Percentiles rank a stretch among this genome's conserved stretches.
These are phyloP conservation scores for Nidularia sp. DNA, from an alignment of 768 basidiomycete genomes.

Conservation along the genomic window DNA sequence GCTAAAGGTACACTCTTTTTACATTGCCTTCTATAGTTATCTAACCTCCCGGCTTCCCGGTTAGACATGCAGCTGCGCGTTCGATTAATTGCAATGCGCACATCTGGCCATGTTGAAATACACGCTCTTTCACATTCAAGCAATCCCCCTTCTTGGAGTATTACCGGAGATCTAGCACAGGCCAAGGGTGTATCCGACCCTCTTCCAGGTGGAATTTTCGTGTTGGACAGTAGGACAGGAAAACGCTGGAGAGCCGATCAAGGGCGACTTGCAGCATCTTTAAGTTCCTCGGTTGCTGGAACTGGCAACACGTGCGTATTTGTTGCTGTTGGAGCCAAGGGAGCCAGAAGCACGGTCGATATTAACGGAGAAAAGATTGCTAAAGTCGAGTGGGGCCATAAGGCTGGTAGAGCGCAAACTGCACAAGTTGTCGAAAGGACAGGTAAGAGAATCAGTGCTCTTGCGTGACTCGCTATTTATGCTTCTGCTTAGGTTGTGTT, in stretches of 20 bases:
- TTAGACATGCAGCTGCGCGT: conserved; percentile 44
- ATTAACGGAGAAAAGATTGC: conserved; percentile 64
- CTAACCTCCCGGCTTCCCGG: too few relatives aligned
- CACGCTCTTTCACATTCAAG: conserved; percentile 43
- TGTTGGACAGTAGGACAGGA: conserved; percentile 55
- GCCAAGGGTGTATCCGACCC: conserved; percentile 40
- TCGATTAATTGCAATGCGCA: conserved; percentile 59
- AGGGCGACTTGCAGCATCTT: conserved; percentile 32
- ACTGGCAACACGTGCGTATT: conserved; percentile 31
- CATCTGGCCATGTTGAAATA: conserved; percentile 56
- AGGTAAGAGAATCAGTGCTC: conserved; percentile 34
- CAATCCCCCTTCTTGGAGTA: conserved; percentile 29
- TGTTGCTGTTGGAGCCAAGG: conserved; percentile 52
- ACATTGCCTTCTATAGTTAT: not conserved
- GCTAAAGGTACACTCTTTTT: conserved; percentile 37
- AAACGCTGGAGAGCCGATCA: conserved; percentile 36
- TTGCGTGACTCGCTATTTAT: conserved; percentile 1
- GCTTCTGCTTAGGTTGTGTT: conserved; percentile 33
- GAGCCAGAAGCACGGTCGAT: conserved; percentile 51
- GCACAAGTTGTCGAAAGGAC: conserved; percentile 57
- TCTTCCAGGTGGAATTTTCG: conserved; percentile 42
- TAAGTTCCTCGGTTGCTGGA: conserved; percentile 11
- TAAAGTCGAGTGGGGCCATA: conserved; percentile 61
- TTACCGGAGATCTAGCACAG: conserved; percentile 24
- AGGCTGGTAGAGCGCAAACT: conserved; percentile 43